A percentile compares a stretch with the other conserved stretches of the same genome.
Conservation (phyloP, 495 filamentous ascomycete genomes). For the Aspergillus steynii region DNA sequence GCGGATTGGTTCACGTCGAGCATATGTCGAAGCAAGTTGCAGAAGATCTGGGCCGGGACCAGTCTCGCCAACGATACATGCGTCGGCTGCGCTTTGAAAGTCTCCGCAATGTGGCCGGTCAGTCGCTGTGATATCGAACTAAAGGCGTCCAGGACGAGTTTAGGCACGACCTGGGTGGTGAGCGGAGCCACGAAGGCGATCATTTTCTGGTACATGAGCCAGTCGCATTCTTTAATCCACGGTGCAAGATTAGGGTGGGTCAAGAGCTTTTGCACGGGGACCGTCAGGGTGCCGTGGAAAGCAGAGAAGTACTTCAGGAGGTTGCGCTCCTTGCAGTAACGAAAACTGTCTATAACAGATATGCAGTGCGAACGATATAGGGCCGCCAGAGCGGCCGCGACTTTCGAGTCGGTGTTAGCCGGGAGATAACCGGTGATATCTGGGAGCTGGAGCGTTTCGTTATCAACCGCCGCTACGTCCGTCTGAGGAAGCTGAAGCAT, state of each 20-base stretch:
- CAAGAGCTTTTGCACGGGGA: slow-evolving; percentile 95
- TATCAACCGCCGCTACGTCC: slow-evolving; percentile 52
- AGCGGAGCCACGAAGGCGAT: slow-evolving; percentile 82
- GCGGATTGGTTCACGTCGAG: slow-evolving; percentile 90
- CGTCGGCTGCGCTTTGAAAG: slow-evolving; percentile 75
- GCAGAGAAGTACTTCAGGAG: slow-evolving; percentile 94
- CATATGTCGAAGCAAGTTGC: slow-evolving; percentile 77
- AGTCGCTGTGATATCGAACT: slow-evolving; percentile 80
- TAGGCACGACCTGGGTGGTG: slow-evolving; percentile 84
- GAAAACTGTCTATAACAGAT: slow-evolving; percentile 89
- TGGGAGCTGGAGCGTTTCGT: slow-evolving; percentile 73
- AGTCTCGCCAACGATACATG: slow-evolving; percentile 86
- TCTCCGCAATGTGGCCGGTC: slow-evolving; percentile 70
- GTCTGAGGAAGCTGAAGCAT: slow-evolving; percentile 65
- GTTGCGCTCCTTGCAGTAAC: slow-evolving; percentile 91
- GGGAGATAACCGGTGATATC: slow-evolving; percentile 77
- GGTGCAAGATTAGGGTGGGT: slow-evolving; percentile 75
- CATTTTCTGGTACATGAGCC: slow-evolving; percentile 95
- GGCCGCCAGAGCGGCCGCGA: slow-evolving; percentile 75
- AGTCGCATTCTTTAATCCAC: slow-evolving; percentile 95
- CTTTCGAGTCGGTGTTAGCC: slow-evolving; percentile 71
- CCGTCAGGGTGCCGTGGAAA: slow-evolving; percentile 92
- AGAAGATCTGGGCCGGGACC: slow-evolving; percentile 86
- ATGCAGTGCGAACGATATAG: slow-evolving; percentile 94
- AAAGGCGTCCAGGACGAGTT: slow-evolving; percentile 77